These are phyloP conservation scores for Mariannaea sp. DNA, from an alignment of 2,329 filamentous ascomycete species.

Conservation along the genomic window DNA sequence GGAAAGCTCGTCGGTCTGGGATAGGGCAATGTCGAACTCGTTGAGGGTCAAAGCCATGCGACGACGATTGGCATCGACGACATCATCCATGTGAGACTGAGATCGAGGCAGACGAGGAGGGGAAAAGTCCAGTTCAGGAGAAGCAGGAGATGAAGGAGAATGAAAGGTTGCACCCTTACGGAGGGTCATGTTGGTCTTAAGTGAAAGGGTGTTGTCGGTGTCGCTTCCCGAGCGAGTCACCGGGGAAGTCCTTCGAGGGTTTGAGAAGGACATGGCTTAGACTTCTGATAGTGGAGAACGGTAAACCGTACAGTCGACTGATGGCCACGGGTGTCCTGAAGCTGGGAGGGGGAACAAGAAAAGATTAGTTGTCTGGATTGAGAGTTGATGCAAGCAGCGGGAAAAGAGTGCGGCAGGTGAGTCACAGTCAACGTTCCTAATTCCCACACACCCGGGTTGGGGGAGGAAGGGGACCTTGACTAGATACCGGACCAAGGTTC, in stretches of 20 bases:
- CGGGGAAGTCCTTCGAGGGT: slow-evolving; percentile 54
- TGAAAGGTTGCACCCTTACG: slow-evolving; percentile 74
- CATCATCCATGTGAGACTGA: slow-evolving; percentile 72
- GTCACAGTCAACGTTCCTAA: slow-evolving; percentile 41
- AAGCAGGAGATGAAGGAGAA: slow-evolving; percentile 54
- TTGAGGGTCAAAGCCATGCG: slow-evolving; percentile 70
- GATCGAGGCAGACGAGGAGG: slow-evolving; percentile 67
- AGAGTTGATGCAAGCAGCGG: slow-evolving; percentile 34
- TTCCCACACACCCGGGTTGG: slow-evolving; percentile 33
- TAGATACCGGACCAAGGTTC: slow-evolving; percentile 32
- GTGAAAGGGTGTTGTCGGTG: slow-evolving; percentile 41
- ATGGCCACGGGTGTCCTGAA: slow-evolving; percentile 42
- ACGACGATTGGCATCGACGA: slow-evolving; percentile 70
- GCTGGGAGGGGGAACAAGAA: slow-evolving; percentile 37
- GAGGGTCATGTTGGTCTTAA: slow-evolving; percentile 53
- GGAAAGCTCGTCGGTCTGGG: slow-evolving; percentile 49
- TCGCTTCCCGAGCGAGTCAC: slow-evolving; percentile 46
- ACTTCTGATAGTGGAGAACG: slow-evolving; percentile 39
- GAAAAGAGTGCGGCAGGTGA: slow-evolving; percentile 38
- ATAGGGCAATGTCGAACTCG: slow-evolving; percentile 67
- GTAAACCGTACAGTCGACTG: slow-evolving; percentile 34
- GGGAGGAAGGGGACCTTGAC: slow-evolving; percentile 21
- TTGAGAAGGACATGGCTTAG: slow-evolving; percentile 55
- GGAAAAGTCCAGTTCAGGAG: slow-evolving; percentile 49
- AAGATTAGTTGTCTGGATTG: slow-evolving; percentile 38